Conservation (phyloP, 805 yeast species). For the Huiozyma sinensis region DNA sequence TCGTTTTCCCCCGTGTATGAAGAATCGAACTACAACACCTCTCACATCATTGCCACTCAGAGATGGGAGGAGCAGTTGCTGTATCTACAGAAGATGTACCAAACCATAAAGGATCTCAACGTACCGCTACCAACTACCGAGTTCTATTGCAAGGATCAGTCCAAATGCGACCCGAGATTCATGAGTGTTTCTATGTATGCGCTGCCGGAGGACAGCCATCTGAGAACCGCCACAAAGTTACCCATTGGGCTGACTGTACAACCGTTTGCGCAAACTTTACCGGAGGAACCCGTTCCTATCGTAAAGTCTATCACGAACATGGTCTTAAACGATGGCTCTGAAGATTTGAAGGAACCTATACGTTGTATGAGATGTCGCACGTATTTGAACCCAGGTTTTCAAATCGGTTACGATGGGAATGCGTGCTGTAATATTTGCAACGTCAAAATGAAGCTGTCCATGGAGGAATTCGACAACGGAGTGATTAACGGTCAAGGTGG, state of each 20-base stretch:
- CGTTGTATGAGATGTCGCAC: conserved; percentile 90
- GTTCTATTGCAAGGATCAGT: conserved; percentile 66
- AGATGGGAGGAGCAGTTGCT: conserved; percentile 29
- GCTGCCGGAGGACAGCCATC: conserved; percentile 62
- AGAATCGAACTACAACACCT: conserved; percentile 7
- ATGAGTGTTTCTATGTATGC: conserved; percentile 72
- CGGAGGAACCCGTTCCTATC: conserved; percentile 48
- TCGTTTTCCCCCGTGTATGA: background rate
- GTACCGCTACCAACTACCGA: conserved; percentile 80
- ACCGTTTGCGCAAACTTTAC: conserved; percentile 65
- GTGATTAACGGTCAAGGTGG: conserved; percentile 56
- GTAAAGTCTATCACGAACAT: conserved; percentile 15
- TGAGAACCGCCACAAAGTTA: conserved; percentile 57
- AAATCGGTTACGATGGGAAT: conserved; percentile 43
- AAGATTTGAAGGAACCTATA: conserved; percentile 41
- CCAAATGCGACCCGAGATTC: conserved; percentile 71
- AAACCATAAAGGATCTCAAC: conserved; percentile 62
- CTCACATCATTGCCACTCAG: conserved; percentile 25
- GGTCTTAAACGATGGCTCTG: conserved; percentile 20
- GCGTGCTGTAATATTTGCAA: conserved; percentile 84
- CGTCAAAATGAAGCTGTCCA: conserved; percentile 58
- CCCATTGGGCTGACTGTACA: conserved; percentile 75
- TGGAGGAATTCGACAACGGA: conserved; percentile 52
- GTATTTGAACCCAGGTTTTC: conserved; percentile 78
- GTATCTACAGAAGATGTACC: conserved; percentile 38